phyloP scores from a whole-genome alignment of 108 stramenopile genomes.

The Skeletonema potamos region DNA sequence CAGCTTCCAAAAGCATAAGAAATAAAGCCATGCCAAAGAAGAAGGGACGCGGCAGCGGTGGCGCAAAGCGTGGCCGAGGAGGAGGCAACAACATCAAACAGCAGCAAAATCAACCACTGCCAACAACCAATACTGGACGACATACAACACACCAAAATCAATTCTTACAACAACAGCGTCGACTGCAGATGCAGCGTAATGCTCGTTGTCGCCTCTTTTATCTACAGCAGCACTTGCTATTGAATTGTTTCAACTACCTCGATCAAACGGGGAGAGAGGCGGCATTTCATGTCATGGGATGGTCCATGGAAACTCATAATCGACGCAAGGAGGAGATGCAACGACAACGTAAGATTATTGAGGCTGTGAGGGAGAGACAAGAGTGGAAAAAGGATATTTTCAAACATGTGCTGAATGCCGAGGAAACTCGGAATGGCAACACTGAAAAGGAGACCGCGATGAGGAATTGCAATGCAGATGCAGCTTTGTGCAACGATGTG shows the following conservation, averaged over 20 bases:
- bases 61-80: neutral
- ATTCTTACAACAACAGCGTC: too few species aligned
- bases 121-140: too few species aligned
- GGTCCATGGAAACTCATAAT: neutral
- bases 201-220: neutral
- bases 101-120: neutral
- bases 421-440: neutral
- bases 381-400: conserved; percentile 12
- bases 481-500: neutral
- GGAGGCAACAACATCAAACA: neutral
- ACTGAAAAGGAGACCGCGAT: conserved; percentile 1
- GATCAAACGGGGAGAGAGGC: neutral
- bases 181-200: too few species aligned
- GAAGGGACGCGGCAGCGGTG: neutral
- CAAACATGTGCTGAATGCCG: too few species aligned
- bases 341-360: neutral
- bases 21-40: neutral
- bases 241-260: conserved; percentile 4
- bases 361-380: conserved; percentile 7
- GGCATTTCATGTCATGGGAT: neutral
- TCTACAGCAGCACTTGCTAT: neutral
- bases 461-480: neutral
- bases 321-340: neutral
- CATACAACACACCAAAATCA: too few species aligned
- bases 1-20: neutral